phyloP scores from a whole-genome alignment of 139 green algal species.

The Chlorella sorokiniana region DNA sequence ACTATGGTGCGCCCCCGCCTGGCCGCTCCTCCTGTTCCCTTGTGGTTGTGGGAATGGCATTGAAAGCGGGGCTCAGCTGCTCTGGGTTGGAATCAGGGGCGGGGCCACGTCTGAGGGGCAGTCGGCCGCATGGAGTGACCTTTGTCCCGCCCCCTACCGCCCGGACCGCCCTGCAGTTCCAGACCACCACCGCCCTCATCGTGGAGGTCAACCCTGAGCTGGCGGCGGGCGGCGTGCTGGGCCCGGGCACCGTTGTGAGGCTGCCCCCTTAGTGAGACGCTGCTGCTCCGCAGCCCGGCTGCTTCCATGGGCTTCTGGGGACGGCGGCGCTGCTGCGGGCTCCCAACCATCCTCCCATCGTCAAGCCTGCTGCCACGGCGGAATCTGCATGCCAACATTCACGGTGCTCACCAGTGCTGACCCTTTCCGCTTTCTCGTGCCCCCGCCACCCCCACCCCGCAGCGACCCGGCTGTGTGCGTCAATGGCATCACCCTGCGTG shows the following conservation, averaged over 20 bases:
- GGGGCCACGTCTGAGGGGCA: too few species aligned
- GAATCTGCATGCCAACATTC: neutral
- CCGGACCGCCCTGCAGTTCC: neutral
- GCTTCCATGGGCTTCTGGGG: neutral
- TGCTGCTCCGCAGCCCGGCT: neutral
- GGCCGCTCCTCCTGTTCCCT: neutral
- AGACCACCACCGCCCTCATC: constrained; percentile 21
- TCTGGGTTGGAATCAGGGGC: neutral
- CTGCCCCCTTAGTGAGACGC: constrained; percentile 15
- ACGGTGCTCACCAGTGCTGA: neutral
- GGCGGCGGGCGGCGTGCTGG: constrained; percentile 10
- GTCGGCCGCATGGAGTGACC: too few species aligned
- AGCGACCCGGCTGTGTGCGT: neutral
- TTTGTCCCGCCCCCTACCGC: too few species aligned
- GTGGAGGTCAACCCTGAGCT: constrained; percentile 6
- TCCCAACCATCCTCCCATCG: neutral
- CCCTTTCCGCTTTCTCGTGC: neutral
- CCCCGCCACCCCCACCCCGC: neutral
- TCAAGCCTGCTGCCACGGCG: neutral
- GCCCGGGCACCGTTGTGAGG: constrained; percentile 3
- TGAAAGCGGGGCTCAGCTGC: too few species aligned
- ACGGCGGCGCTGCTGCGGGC: neutral
- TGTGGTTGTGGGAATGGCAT: too few species aligned
- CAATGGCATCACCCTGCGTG: neutral
- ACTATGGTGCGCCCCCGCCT: neutral